Evolutionary conservation across 306 rosid genomes (phyloP), one percentile per base, ranked within the genome.

Genomic region (Rosa chinensis): DNA sequence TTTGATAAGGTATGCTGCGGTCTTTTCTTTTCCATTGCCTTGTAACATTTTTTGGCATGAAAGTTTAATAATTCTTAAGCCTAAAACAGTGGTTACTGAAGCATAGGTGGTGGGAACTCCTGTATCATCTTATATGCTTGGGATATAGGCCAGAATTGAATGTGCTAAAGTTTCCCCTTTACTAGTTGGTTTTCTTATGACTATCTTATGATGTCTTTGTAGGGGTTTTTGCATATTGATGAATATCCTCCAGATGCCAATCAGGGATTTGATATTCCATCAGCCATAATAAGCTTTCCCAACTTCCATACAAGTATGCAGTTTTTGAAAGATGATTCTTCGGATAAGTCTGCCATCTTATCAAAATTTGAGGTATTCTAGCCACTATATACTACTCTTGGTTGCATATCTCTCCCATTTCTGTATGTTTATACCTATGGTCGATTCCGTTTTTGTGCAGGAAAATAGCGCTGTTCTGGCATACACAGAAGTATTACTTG

Each of bases 151-250:
- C 58, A n/a, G 35, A 72, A 68, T 64, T 77, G 74, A 73, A 64
- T 32, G 48, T 58, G 67, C 71, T 59, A 39, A 61, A 8, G 72
- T 81, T 82, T 81, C 64, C 21, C 64, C 28, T n/a, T 75, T 53
- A 43, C 35, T 59, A 63, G 53, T 69, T 56, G 53, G 78, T 42
- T 77, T 80, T n/a, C 66, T 62, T 47, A 58, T 79, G 37, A 82
- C 66, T 74, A 8, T 44, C 40, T 79, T 75, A 78, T 53, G 48
- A 66, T 77, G 69, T 80, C 52, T 76, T 21, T 72, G 61, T 70
- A 95, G 98, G 99, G 99, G 52, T 93, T 95, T 82, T 87, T 91
- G 89, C 98, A 95, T 86, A 93, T 95, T 74, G 98, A 92, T 85
- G 97, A 95, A 78, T 95, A 95, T 77, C 99, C 97, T 61, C 96